Conservation (phyloP, 2,329 filamentous ascomycete genomes). For the Colletotrichum gloeosporioides region DNA sequence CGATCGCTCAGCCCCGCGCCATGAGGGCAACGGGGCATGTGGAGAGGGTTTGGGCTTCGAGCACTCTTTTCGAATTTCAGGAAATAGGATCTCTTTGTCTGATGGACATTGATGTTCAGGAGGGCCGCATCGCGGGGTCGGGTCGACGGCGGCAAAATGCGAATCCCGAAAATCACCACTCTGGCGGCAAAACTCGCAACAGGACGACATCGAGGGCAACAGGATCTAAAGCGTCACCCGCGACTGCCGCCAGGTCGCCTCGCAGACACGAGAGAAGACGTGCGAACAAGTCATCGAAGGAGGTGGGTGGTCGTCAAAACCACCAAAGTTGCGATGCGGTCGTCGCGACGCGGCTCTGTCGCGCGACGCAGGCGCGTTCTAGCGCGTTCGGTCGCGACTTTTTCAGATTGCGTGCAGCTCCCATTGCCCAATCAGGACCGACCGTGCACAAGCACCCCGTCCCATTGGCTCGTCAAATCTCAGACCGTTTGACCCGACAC, state of each 20-base stretch:
- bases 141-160: neutral
- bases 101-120: neutral
- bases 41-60: neutral
- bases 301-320: neutral
- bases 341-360: slow-evolving; percentile 1
- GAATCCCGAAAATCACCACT: neutral
- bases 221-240: neutral
- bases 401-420: slow-evolving; percentile 10
- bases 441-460: neutral
- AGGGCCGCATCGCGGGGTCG: neutral
- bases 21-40: neutral
- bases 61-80: neutral
- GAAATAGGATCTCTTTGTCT: neutral
- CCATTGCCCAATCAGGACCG: neutral
- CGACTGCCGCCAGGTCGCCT: neutral
- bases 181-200: neutral
- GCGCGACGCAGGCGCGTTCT: slow-evolving; percentile 11
- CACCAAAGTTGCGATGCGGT: slow-evolving; percentile 2
- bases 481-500: slow-evolving; percentile 8
- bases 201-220: neutral
- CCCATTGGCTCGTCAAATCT: neutral
- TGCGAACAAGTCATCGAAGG: neutral
- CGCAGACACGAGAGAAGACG: neutral
- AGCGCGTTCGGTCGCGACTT: slow-evolving; percentile 1
- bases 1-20: neutral